Percentiles rank a stretch among this genome's conserved stretches.
These are phyloP conservation scores for Blastomyces parvus DNA, from an alignment of 2,329 filamentous ascomycete genomes.

Conservation along the genomic window DNA sequence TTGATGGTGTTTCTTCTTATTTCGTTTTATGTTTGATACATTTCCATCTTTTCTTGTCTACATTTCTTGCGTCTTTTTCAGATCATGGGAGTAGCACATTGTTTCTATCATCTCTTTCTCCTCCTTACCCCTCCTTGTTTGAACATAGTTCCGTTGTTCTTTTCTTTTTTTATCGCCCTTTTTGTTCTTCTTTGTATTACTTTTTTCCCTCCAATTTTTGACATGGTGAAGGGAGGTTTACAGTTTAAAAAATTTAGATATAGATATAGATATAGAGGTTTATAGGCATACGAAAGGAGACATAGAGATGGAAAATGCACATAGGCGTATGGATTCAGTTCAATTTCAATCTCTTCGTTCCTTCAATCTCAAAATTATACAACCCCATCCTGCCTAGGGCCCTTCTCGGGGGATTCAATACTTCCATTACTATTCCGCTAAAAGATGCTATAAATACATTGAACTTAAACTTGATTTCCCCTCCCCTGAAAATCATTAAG, in stretches of 20 bases:
- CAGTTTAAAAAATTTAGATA: not conserved
- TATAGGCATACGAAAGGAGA: not conserved
- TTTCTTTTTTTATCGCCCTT: not conserved
- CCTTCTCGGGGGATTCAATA: too few relatives aligned
- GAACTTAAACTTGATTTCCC: not conserved
- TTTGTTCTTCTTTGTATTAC: not conserved
- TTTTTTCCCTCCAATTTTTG: too few relatives aligned
- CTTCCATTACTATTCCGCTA: not conserved
- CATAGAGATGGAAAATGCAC: not conserved
- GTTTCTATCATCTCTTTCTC: not conserved
- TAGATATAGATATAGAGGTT: constrained; percentile 3
- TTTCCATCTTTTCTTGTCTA: constrained; percentile 2
- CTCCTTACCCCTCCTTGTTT: not conserved
- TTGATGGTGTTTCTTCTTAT: constrained; percentile 13
- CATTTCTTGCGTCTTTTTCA: not conserved
- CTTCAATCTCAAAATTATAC: not conserved
- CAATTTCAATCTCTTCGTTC: not conserved
- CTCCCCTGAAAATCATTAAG: not conserved
- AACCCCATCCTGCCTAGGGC: too few relatives aligned
- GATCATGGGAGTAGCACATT: not conserved
- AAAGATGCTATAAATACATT: not conserved
- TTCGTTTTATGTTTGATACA: constrained; percentile 6
- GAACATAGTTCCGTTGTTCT: not conserved
- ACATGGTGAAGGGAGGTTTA: not conserved
- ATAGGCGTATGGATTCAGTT: not conserved